Conservation (phyloP, 441 rosid species). For the Gossypium davidsonii region DNA sequence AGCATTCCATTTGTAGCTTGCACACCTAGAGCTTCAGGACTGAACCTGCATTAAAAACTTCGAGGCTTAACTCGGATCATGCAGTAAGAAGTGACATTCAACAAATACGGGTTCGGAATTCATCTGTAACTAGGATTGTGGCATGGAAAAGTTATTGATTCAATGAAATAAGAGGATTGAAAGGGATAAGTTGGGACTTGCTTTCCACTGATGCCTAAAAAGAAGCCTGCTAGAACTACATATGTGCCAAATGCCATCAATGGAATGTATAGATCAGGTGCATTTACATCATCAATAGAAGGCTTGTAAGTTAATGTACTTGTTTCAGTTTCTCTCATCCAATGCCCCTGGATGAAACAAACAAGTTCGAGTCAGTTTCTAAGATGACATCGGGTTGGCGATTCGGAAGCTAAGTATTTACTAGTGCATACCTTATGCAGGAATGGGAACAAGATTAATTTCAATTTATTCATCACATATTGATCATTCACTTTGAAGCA, state of each 20-base stretch:
- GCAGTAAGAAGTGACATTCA: neutral
- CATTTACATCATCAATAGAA: constrained; percentile 29
- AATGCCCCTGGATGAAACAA: constrained; percentile 18
- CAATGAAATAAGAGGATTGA: neutral
- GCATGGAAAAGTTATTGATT: neutral
- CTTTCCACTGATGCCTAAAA: constrained; percentile 26
- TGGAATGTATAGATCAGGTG: constrained; percentile 30
- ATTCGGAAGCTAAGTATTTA: neutral
- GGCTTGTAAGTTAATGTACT: constrained; percentile 11
- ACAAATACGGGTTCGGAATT: neutral
- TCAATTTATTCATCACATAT: constrained; percentile 29
- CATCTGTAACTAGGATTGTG: neutral
- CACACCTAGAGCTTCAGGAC: constrained; percentile 26
- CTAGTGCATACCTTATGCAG: constrained; percentile 18
- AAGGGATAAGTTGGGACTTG: constrained; percentile 10
- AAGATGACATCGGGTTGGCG: neutral
- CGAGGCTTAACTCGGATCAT: neutral
- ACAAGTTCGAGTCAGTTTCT: neutral
- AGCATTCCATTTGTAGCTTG: constrained; percentile 23
- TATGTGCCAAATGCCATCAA: constrained; percentile 27
- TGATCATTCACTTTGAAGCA: constrained; percentile 30
- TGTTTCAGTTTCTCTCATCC: constrained; percentile 20
- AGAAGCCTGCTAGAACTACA: constrained; percentile 23
- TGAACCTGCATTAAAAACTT: constrained; percentile 19
- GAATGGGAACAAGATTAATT: constrained; percentile 23